Base-by-base conservation (phyloP, 106 monocot genomes). In the Triglochin maritima region DNA sequence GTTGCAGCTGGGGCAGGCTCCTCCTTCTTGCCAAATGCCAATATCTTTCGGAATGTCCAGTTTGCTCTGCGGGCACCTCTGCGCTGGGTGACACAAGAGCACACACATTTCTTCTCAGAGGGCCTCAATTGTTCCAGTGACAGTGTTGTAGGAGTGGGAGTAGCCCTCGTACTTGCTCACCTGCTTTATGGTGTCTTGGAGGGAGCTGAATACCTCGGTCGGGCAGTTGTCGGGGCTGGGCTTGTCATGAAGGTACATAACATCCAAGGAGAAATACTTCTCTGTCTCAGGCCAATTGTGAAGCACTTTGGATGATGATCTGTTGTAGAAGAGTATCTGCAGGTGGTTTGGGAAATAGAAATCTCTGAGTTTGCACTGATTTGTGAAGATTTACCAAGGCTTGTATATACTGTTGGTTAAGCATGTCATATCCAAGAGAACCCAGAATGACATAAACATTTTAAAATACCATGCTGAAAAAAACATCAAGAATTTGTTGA, bases 151-250 rank as follows among this genome's bases (percentile, higher is more conserved):
- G 29, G 29, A 29, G 29, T 29, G 1, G 1, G 29, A 29, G 29
- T 98, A 98, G n/a, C 86, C 96, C 70, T 91, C 96, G 46, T 87
- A 69, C 76, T 88, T 72, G 50, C 78, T 88, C 4, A 92, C 96
- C 8, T 92, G 91, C 49, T 98, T 91, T 0, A 92, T 74, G 5
- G 91, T 80, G 60, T 91, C 88, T n/a, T 86, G 82, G 10, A 98
- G 77, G 3, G 76, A 54, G 72, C 92, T 86, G 44, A 80, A 98
- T 14, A 98, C 96, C 65, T 69, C 79, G 79, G 91, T 91, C 4
- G 91, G 96, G 74, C 83, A 92, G 86, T 98, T 98, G 9, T 91
- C 88, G 1, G 86, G 78, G 43, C 80, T 66, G 3, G 96, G 96
- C 69, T 88, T 98, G 74, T 98, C 91, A 59, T 98, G 96, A 65